Evolutionary conservation across 768 basidiomycete genomes (phyloP).

Genomic region (Lactifluus piperatus): DNA sequence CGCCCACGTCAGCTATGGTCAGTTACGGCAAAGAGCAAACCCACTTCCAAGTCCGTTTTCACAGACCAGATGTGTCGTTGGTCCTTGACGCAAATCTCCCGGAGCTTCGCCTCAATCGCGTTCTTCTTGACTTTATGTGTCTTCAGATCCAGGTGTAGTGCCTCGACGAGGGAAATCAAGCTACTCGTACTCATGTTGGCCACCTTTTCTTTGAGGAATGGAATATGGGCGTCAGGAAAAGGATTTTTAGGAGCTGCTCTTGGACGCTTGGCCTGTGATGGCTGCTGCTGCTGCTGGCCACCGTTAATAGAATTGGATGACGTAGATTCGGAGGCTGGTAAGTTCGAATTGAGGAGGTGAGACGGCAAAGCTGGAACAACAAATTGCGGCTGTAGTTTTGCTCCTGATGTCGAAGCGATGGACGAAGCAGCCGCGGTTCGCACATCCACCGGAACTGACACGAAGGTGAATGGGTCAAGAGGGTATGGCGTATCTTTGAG

Average conservation of each 20-base stretch:
- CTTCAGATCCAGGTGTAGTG: slow-evolving; percentile 61
- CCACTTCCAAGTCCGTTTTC: slow-evolving; percentile 28
- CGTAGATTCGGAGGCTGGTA: slow-evolving; percentile 15
- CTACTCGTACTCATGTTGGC: slow-evolving; percentile 49
- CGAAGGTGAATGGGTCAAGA: slow-evolving; percentile 71
- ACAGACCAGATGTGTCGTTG: slow-evolving; percentile 69
- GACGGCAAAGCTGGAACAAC: slow-evolving; percentile 33
- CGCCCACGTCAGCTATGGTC: background rate
- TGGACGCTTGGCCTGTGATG: slow-evolving; percentile 23
- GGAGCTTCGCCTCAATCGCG: slow-evolving; percentile 72
- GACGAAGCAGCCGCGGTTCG: slow-evolving; percentile 26
- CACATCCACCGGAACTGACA: slow-evolving; percentile 42
- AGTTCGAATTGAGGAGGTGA: slow-evolving; percentile 17
- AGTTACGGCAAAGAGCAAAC: background rate
- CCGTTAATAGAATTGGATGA: slow-evolving; percentile 4
- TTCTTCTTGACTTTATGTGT: slow-evolving; percentile 74
- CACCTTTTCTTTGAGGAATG: slow-evolving; percentile 55
- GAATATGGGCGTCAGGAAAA: slow-evolving; percentile 63
- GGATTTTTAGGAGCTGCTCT: slow-evolving; percentile 37
- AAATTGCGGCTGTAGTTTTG: slow-evolving; percentile 30
- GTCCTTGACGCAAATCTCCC: slow-evolving; percentile 68
- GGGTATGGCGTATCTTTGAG: slow-evolving; percentile 58
- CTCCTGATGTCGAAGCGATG: slow-evolving; percentile 10
- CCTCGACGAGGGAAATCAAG: slow-evolving; percentile 60
- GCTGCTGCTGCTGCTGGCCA: background rate